Evolutionary conservation across 441 rosid genomes (phyloP), one percentile per base, ranked within the genome.

Genomic region (Erodium texanum): DNA sequence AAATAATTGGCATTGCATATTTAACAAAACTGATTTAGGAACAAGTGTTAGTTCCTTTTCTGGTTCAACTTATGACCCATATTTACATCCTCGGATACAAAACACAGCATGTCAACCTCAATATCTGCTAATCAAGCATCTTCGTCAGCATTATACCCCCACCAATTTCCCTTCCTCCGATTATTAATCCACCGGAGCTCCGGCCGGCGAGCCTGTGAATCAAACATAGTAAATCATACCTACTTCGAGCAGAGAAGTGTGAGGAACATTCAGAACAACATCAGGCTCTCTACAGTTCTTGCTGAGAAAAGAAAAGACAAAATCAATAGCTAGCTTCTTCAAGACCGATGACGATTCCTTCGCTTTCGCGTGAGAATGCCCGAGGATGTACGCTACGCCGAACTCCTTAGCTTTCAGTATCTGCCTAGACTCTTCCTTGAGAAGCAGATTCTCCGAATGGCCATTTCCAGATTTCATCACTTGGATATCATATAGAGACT

Each of bases 281-380:
- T 94, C 98, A n/a, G 98, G 77, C 43, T 96, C 99, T 73, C 98
- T 71, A 80, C 97, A 91, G 76, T 94, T 94, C 76, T 90, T 85
- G 56, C 96, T 81, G 61, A 94, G 86, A 82, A 94, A 92, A 68
- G 89, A 89, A 62, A 86, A 94, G 18, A 96, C 98, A 15, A 86
- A 79, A 67, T 94, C 81, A 19, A 92, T 80, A 24, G 98, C 97
- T 71, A 92, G n/a, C 68, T 82, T 89, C 86, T 88, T 94, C 70
- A 87, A 71, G 59, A 92, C 16, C 0, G 97, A 87, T 12, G 99
- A 92, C 8, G 97, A 97, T 81, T 85, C 94, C 75, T 94, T 88
- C 14, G 96, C 97, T 77, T 73, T 77, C 16, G 90, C 97, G 18
- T 94, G 97, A 1, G 98, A 94, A 72, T 89, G 99, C 36, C 97